Base-by-base conservation (phyloP, 1,284 basidiomycete genomes). In the Sporisorium graminicola region DNA sequence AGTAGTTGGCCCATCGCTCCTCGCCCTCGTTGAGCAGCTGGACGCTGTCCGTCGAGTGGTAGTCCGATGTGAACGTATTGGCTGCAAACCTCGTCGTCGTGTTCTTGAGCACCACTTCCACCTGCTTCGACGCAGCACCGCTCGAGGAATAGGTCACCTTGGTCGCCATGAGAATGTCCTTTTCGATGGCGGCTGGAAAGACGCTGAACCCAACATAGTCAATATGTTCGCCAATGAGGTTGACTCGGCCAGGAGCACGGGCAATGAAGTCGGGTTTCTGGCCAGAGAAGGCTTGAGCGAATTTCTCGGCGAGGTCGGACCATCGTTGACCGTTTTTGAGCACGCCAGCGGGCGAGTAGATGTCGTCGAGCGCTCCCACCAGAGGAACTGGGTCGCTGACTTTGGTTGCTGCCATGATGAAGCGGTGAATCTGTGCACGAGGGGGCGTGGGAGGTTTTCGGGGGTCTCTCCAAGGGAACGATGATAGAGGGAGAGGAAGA, bases 1-100 rank as follows among this genome's bases (percentile, higher is more conserved):
- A 85, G 57, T 85, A 85, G 62, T 85, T 85, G 20, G 83, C 81
- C 84, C 84, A 85, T 14, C 82, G 58, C 53, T 73, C 59, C 24
- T 74, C 58, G 7, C 82, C 82, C n/a, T 73, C 47, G 59, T 82
- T 76, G 24, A 77, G 50, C 53, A 84, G 53, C 46, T 73, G 16
- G 5, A 84, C 79, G 5, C 14, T 18, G 8, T 74, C 61, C 2
- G 69, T 65, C 47, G 77, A 55, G 16, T 65, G 37, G 18, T 78
- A 60, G 22, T 61, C 55, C 9, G 77, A 82, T n/a, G 46, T 3
- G 44, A 85, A 85, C 16, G 24, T 59, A 18, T 66, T 63, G 10
- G 47, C 47, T 7, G 63, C 69, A 49, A 85, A 85, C 18, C 76
- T 63, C 1, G 49, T n/a, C 16, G 75, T 65, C 1, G 78, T 80